Evolutionary conservation across 2,329 filamentous ascomycete species (phyloP).

Genomic region (Penicillium griseofulvum): DNA sequence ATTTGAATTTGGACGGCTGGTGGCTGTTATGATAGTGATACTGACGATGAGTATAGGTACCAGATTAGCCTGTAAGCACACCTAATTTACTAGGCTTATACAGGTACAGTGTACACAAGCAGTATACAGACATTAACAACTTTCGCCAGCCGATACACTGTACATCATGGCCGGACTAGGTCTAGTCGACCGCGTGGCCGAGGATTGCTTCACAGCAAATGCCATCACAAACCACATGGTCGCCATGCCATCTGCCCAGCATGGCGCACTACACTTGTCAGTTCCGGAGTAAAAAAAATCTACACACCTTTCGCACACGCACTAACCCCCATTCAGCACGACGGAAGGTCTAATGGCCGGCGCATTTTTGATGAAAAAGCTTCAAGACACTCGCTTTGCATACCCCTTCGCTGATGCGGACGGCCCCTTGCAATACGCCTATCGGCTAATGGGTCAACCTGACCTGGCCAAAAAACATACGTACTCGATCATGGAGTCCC

Average conservation of each 20-base stretch:
- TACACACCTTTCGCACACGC: no score
- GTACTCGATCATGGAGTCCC: constrained; percentile 37
- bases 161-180: constrained; percentile 39
- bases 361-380: constrained; percentile 38
- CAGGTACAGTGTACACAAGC: not conserved
- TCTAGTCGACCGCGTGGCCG: constrained; percentile 33
- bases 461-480: constrained; percentile 32
- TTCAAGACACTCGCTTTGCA: constrained; percentile 33
- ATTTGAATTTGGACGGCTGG: not conserved
- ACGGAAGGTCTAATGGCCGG: constrained; percentile 37
- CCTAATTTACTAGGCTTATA: not conserved
- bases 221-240: constrained; percentile 36
- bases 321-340: constrained; percentile 18
- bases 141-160: constrained; percentile 34
- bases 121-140: constrained; percentile 1
- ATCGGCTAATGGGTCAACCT: constrained; percentile 31
- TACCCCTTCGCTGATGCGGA: constrained; percentile 37
- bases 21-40: not conserved
- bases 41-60: constrained; percentile 6
- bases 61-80: constrained; percentile 15
- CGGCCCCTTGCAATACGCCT: constrained; percentile 37
- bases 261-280: constrained; percentile 41
- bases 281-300: not conserved
- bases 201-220: constrained; percentile 34
- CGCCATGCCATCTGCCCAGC: constrained; percentile 33